Evolutionary conservation across 805 yeast genomes (phyloP).

Genomic region (Lipomyces chichibuensis): DNA sequence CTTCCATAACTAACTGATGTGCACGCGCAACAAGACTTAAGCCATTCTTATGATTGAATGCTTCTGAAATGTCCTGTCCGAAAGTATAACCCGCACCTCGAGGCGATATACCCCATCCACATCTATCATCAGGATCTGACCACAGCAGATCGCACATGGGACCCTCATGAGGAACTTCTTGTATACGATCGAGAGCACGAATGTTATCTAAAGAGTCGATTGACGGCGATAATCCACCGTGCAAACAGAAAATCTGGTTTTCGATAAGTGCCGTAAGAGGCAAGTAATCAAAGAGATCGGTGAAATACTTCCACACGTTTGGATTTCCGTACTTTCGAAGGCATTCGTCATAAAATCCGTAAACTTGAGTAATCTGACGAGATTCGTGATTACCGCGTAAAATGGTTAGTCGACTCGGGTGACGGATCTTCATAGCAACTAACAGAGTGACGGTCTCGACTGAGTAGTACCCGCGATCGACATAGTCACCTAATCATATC

Average conservation of each 20-base stretch:
- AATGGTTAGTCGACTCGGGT: conserved; percentile 87
- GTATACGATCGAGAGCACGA: conserved; percentile 84
- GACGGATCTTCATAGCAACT: conserved; percentile 89
- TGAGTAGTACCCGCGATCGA: conserved; percentile 84
- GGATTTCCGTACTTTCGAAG: conserved; percentile 90
- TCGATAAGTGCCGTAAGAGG: conserved; percentile 93
- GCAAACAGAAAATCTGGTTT: conserved; percentile 86
- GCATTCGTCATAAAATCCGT: conserved; percentile 95
- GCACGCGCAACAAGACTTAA: conserved; percentile 87
- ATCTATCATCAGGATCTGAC: conserved; percentile 81
- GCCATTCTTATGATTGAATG: conserved; percentile 88
- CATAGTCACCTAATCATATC: conserved; percentile 64
- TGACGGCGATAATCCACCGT: conserved; percentile 95
- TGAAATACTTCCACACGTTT: conserved; percentile 88
- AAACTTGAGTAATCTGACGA: conserved; percentile 93
- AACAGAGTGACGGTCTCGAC: conserved; percentile 88
- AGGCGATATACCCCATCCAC: conserved; percentile 95
- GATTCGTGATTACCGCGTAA: conserved; percentile 95
- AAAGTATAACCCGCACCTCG: conserved; percentile 99
- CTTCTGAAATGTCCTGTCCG: conserved; percentile 93
- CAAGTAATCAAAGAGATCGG: conserved; percentile 89
- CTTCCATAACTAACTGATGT: conserved; percentile 97
- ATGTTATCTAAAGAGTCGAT: conserved; percentile 92
- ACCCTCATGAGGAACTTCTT: conserved; percentile 97
- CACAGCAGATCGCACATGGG: conserved; percentile 96